These are phyloP conservation scores for Anthoceros angustus DNA, from an alignment of 225 moss, liverwort and hornwort species.

Conservation along the genomic window DNA sequence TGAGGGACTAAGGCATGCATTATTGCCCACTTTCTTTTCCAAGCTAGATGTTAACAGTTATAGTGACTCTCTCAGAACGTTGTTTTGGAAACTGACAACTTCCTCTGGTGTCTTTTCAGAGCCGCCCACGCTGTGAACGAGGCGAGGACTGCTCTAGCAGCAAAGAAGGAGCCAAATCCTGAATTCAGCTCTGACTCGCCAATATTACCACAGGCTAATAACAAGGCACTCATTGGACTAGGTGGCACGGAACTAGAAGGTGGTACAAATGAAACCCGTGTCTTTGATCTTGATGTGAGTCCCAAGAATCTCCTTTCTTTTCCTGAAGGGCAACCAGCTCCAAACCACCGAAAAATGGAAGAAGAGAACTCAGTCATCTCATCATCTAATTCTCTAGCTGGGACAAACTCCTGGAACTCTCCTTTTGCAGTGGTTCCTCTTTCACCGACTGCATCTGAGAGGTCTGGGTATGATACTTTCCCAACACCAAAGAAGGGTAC, in stretches of 20 bases:
- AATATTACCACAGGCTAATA: background rate
- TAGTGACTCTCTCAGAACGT: background rate
- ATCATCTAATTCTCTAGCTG: background rate
- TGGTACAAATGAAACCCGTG: background rate
- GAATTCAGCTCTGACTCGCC: constrained; percentile 8
- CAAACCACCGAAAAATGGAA: background rate
- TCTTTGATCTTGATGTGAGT: background rate
- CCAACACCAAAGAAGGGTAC: background rate
- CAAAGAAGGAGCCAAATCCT: constrained; percentile 29
- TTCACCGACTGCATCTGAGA: background rate
- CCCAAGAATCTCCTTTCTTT: background rate
- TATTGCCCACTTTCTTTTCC: background rate
- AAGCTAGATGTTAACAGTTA: background rate
- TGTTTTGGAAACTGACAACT: background rate
- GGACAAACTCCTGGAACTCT: background rate
- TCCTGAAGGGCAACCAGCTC: background rate
- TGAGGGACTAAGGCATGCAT: no score
- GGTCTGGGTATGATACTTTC: background rate
- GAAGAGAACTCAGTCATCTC: background rate
- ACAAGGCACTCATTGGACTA: background rate
- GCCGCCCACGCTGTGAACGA: constrained; percentile 67
- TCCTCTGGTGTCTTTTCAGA: constrained; percentile 19
- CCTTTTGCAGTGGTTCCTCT: constrained; percentile 1
- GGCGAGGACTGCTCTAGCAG: constrained; percentile 36
- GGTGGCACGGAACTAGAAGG: background rate